These are phyloP conservation scores for Prunus yedoensis DNA, from an alignment of 331 rosid genomes.

Conservation along the genomic window DNA sequence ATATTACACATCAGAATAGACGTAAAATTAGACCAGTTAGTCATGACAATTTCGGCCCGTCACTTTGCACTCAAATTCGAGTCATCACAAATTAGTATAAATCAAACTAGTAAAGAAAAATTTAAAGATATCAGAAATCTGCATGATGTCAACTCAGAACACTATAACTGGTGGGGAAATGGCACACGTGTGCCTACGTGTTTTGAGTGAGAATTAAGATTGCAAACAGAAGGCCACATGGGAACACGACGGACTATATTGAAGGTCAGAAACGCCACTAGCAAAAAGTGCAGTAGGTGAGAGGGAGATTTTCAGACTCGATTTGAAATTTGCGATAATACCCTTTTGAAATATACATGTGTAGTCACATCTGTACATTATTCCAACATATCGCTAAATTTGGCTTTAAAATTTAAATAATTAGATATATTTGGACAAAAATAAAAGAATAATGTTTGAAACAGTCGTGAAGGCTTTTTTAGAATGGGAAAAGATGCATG, in stretches of 20 bases:
- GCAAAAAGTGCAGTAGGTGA: not conserved
- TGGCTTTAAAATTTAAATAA: not conserved
- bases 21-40: not conserved
- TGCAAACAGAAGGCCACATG: constrained; percentile 19
- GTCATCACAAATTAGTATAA: no score
- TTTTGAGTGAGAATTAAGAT: constrained; percentile 23
- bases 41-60: not conserved
- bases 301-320: not conserved
- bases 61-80: no score
- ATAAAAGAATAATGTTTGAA: constrained; percentile 1
- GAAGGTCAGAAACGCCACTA: constrained; percentile 2
- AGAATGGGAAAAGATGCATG: not conserved
- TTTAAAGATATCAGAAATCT: constrained; percentile 5
- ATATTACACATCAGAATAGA: not conserved
- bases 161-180: constrained; percentile 12
- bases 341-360: not conserved
- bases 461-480: constrained; percentile 7
- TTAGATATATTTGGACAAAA: not conserved
- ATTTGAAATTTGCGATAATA: not conserved
- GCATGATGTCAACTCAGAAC: constrained; percentile 29
- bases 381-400: not conserved
- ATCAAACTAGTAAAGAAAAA: no score
- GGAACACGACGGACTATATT: constrained; percentile 9
- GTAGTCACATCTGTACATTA: not conserved
- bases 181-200: constrained; percentile 11